Conservation (phyloP, 2,329 filamentous ascomycete genomes). For the Reticulascus tulasneorum region DNA sequence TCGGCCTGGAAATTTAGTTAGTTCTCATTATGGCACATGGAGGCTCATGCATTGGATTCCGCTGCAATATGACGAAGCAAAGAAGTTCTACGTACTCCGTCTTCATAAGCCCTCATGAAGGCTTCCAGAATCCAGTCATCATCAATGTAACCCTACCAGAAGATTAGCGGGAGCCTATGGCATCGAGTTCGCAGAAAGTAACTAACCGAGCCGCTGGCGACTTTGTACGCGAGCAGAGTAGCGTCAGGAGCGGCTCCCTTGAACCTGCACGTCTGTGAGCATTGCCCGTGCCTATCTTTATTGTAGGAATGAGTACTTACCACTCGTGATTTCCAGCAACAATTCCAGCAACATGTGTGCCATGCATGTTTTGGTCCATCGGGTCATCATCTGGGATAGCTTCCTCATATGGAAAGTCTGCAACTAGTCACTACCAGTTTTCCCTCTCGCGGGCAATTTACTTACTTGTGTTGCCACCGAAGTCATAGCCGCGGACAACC, state of each 20-base stretch:
- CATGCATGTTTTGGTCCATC: constrained; percentile 17
- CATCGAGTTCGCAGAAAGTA: constrained; percentile 29
- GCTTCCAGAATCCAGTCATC: constrained; percentile 26
- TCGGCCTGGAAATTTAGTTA: constrained; percentile 14
- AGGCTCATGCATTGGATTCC: no score
- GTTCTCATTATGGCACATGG: constrained; percentile 19
- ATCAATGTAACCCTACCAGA: constrained; percentile 25
- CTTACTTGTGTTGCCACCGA: constrained; percentile 17
- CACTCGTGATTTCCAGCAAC: constrained; percentile 18
- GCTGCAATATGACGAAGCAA: no score
- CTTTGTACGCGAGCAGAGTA: constrained; percentile 23
- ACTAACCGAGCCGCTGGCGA: constrained; percentile 32
- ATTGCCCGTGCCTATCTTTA: background rate
- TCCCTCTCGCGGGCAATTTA: no score
- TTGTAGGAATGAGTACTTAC: background rate
- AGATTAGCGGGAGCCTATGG: constrained; percentile 20
- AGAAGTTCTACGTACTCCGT: constrained; percentile 28
- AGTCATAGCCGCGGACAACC: constrained; percentile 16
- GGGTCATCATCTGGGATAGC: constrained; percentile 20
- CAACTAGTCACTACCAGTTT: constrained; percentile 30
- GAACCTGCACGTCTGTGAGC: constrained; percentile 20
- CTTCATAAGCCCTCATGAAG: constrained; percentile 29
- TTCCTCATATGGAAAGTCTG: background rate
- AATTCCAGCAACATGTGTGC: constrained; percentile 22
- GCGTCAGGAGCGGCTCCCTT: constrained; percentile 27